Base-by-base conservation (phyloP, 2,329 filamentous ascomycete species). In the Sporothrix globosa region DNA sequence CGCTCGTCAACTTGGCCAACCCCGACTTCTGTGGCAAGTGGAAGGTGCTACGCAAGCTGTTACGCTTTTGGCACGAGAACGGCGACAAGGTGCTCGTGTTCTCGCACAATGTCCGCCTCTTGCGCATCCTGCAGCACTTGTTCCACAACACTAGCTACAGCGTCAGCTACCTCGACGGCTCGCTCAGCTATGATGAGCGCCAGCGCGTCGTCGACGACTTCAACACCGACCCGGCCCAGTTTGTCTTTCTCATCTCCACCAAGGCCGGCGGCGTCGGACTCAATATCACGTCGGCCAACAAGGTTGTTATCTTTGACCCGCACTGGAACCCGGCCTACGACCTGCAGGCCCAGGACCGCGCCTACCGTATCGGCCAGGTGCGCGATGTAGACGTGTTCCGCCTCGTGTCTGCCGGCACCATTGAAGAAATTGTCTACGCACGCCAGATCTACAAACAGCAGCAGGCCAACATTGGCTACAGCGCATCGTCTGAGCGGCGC, bases 361-460 rank as follows among this genome's bases (percentile, higher is more conserved):
- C 96, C 2, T 98, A 99, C 78, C 90, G 96, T 67, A 98, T 99
- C 73, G 96, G 96, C 0, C 96, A 99, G 80, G 89, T 88, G 0
- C 87, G 96, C 24, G 93, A 98, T 76, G 96, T 99, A 0, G 96
- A 99, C 77, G 95, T 98, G 0, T 98, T 97, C 78, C 90, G 96
- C 4, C 87, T 99, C 1, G 89, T 99, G 21, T 95, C 92, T 1
- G 89, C 92, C 1, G 96, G 96, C 0, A 98, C 96, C 0, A 93
- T 99, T 19, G 96, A 99, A 77, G 96, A 99, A 79, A 96, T 97
- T 69, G 93, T 98, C 9, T 99, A 99, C 76, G 96, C 95, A 0
- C 87, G 96, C 7, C 96, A 99, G 76, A 96, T 99, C 52, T 99
- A 99, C 85, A 99, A 99, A 79, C 96, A 99, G 77, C 96, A 99